Percentiles rank a stretch among this genome's conserved stretches.
Conservation (phyloP, 2,329 filamentous ascomycete species). For the Stagonosporopsis rhizophila region DNA sequence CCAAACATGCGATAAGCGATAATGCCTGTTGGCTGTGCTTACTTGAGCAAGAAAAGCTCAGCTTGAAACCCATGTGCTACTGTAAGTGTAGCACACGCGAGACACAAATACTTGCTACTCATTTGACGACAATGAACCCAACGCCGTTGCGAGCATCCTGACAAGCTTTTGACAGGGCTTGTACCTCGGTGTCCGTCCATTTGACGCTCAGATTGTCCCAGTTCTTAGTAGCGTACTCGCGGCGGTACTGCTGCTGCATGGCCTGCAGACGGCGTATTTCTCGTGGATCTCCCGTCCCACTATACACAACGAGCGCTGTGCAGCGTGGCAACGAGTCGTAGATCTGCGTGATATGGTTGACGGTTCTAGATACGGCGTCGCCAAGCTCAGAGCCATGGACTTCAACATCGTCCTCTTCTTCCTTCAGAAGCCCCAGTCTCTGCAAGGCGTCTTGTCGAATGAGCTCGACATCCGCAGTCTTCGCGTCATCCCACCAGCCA, state of each 20-base stretch:
- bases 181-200: slow-evolving; percentile 70
- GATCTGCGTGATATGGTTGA: slow-evolving; percentile 59
- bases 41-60: slow-evolving; percentile 25
- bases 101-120: slow-evolving; percentile 35
- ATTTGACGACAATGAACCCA: slow-evolving; percentile 67
- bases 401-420: slow-evolving; percentile 31
- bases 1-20: neutral
- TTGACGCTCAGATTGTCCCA: slow-evolving; percentile 69
- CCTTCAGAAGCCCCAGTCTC: slow-evolving; percentile 30
- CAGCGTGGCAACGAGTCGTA: slow-evolving; percentile 64
- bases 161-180: slow-evolving; percentile 63
- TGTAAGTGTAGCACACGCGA: slow-evolving; percentile 34
- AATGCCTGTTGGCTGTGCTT: slow-evolving; percentile 10
- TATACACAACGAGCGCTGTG: slow-evolving; percentile 69
- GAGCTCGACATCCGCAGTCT: slow-evolving; percentile 47
- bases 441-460: slow-evolving; percentile 38
- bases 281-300: slow-evolving; percentile 68
- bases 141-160: slow-evolving; percentile 64
- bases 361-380: slow-evolving; percentile 57
- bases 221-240: slow-evolving; percentile 65
- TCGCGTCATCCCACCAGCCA: slow-evolving; percentile 66
- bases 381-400: slow-evolving; percentile 48
- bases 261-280: slow-evolving; percentile 63
- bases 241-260: slow-evolving; percentile 62
- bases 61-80: slow-evolving; percentile 36